phyloP scores from a whole-genome alignment of 2,329 filamentous ascomycete species.

The Fonsecaea monophora region DNA sequence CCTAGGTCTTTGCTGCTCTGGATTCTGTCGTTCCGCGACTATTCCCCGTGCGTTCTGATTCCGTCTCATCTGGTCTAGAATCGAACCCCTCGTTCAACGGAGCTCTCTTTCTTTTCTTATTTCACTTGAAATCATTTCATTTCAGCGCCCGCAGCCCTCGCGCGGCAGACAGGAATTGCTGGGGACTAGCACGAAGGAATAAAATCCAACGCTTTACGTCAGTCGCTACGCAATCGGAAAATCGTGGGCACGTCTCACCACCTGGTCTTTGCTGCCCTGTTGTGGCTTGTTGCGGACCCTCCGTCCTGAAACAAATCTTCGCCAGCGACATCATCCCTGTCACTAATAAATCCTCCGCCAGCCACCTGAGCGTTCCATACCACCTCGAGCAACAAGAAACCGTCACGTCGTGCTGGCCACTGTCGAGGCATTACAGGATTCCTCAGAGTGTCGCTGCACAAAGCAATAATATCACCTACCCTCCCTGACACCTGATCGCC shows the following conservation, averaged over 20 bases:
- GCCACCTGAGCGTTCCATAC: constrained; percentile 28
- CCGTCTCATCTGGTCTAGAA: background rate
- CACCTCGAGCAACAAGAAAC: constrained; percentile 17
- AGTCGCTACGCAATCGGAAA: constrained; percentile 12
- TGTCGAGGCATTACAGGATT: constrained; percentile 15
- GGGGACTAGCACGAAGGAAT: constrained; percentile 1
- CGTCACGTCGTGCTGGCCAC: constrained; percentile 3
- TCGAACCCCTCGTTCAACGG: background rate
- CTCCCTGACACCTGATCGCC: constrained; percentile 7
- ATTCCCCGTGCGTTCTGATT: background rate
- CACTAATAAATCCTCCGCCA: constrained; percentile 23
- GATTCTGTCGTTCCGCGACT: constrained; percentile 1
- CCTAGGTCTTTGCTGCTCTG: constrained; percentile 4
- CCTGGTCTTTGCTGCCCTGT: constrained; percentile 4
- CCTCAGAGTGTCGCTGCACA: constrained; percentile 10
- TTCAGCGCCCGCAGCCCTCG: background rate
- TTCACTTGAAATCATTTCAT: background rate
- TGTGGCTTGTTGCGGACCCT: constrained; percentile 12
- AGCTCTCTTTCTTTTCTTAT: background rate
- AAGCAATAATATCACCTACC: constrained; percentile 17
- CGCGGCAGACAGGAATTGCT: background rate
- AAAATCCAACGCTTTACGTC: background rate
- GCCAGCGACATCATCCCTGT: constrained; percentile 23
- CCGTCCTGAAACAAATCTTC: constrained; percentile 35
- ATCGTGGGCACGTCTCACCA: constrained; percentile 20